Evolutionary conservation across 805 yeast species (phyloP), one percentile per base, ranked within the genome.

Genomic region (Lipomyces yamadae): DNA sequence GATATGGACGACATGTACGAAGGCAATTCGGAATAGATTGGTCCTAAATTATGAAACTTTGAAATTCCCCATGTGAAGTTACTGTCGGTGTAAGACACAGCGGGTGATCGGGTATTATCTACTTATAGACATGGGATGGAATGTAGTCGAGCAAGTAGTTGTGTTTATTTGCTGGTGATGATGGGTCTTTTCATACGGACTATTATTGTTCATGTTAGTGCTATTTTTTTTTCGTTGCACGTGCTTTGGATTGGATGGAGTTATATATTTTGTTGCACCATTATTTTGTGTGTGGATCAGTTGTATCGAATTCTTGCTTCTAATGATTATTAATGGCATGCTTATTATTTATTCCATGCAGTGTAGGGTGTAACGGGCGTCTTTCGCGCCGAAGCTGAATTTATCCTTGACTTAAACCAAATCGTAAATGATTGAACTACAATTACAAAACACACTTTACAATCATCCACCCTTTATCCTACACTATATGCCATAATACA

Each of bases 201-300:
- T 42, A 42, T 42, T 42, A 42, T 42, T 37, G 39, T 48, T 48
- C 34, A 29, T n/a, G 13, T 52, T 29, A 29, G 30, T 52, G 24
- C 24, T 24, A 24, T 1, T 32, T 34, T 6, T 52, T n/a, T 52
- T 32, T 52, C 34, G 30, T 52, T 29, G 30, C 55, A 10, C 55
- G 29, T 52, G 55, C 32, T 52, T 52, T 52, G 55, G 55, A 29
- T 52, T 52, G 55, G 55, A 52, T 52, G 55, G 55, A 52, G 55
- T 52, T 52, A 52, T 32, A 52, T 52, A 52, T 52, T 52, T 29
- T 52, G 48, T 42, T 42, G 48, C 48, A 42, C 48, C 48, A 42
- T 11, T 52, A 52, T 8, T 29, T 52, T 52, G 10, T 7, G 34
- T 52, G 34, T 13, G 34, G 55, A 29, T 29, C 55, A 52, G 29